A percentile compares a stretch with the other conserved stretches of the same genome.
phyloP scores from a whole-genome alignment of 2,329 filamentous ascomycete genomes.

The Pseudopithomyces maydicus region DNA sequence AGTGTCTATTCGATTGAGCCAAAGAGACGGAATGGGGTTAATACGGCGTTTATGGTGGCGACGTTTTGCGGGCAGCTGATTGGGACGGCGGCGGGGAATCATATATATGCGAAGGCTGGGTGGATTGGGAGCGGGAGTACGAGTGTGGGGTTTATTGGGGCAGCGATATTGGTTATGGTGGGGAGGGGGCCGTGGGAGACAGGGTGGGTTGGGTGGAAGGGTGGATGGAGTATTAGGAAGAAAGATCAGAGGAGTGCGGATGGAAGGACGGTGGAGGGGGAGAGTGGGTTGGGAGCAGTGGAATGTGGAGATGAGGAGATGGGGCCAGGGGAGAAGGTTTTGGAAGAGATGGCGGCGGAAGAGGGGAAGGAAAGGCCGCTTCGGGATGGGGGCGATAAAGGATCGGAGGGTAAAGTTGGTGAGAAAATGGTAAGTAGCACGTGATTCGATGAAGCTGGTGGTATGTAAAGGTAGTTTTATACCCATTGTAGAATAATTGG shows the following conservation, averaged over 20 bases:
- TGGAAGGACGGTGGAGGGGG: constrained; percentile 40
- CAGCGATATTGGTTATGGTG: constrained; percentile 54
- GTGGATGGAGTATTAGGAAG: constrained; percentile 59
- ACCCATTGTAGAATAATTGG: too few species aligned
- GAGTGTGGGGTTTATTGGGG: constrained; percentile 60
- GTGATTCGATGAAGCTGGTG: too few species aligned
- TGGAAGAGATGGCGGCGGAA: constrained; percentile 37
- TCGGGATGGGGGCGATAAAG: constrained; percentile 5
- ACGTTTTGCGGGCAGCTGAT: constrained; percentile 77
- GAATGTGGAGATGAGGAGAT: constrained; percentile 26
- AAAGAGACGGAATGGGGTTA: constrained; percentile 73
- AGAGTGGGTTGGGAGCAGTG: constrained; percentile 11
- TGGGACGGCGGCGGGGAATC: constrained; percentile 61
- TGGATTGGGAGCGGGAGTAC: constrained; percentile 63
- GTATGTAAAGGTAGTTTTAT: too few species aligned
- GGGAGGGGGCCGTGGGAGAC: constrained; percentile 61
- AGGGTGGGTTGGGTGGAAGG: constrained; percentile 65
- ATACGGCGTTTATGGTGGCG: constrained; percentile 81
- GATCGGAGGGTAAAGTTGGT: too few species aligned
- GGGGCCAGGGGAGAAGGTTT: constrained; percentile 23
- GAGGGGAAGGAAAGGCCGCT: constrained; percentile 29
- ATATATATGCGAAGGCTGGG: constrained; percentile 60
- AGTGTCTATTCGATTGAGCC: constrained; percentile 74
- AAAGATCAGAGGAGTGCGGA: constrained; percentile 47
- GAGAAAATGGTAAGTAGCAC: too few species aligned